These are phyloP conservation scores for Ceratocystiopsis minuta DNA, from an alignment of 2,329 filamentous ascomycete genomes.

Conservation along the genomic window DNA sequence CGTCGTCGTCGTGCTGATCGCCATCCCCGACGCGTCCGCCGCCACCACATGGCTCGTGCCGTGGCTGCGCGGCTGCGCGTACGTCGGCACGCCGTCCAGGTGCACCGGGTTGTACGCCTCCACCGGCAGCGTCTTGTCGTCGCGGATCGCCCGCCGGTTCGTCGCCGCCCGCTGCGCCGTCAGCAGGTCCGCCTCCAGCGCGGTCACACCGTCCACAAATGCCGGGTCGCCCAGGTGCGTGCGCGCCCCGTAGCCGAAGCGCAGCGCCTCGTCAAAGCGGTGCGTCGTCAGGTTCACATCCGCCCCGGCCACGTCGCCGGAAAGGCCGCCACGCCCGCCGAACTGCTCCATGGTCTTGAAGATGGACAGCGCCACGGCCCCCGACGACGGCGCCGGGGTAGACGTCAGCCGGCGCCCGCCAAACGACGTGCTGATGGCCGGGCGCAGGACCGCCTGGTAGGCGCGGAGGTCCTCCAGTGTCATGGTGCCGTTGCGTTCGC, in stretches of 20 bases:
- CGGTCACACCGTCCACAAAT: slow-evolving; percentile 45
- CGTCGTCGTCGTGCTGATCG: slow-evolving; percentile 70
- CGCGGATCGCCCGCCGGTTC: slow-evolving; percentile 50
- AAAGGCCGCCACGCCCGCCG: slow-evolving; percentile 35
- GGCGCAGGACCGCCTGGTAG: slow-evolving; percentile 48
- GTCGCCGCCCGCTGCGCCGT: slow-evolving; percentile 36
- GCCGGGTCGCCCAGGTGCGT: slow-evolving; percentile 67
- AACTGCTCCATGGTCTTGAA: slow-evolving; percentile 79
- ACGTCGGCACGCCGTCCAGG: background rate
- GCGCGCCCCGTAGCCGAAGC: slow-evolving; percentile 71
- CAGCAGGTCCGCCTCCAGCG: slow-evolving; percentile 52
- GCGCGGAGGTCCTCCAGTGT: slow-evolving; percentile 57
- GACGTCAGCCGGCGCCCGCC: slow-evolving; percentile 52
- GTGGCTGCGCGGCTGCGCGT: slow-evolving; percentile 19
- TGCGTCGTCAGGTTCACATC: slow-evolving; percentile 55
- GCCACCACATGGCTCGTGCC: slow-evolving; percentile 60
- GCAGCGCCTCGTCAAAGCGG: slow-evolving; percentile 70
- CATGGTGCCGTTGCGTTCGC: slow-evolving; percentile 63
- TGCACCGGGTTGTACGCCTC: slow-evolving; percentile 49
- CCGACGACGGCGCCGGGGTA: slow-evolving; percentile 59
- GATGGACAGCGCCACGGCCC: slow-evolving; percentile 54
- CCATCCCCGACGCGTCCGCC: slow-evolving; percentile 54
- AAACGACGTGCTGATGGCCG: slow-evolving; percentile 45
- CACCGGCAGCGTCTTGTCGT: slow-evolving; percentile 52
- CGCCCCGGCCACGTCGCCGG: slow-evolving; percentile 5